Evolutionary conservation across 2,329 filamentous ascomycete species (phyloP).

Genomic region (Juglanconis sp.): DNA sequence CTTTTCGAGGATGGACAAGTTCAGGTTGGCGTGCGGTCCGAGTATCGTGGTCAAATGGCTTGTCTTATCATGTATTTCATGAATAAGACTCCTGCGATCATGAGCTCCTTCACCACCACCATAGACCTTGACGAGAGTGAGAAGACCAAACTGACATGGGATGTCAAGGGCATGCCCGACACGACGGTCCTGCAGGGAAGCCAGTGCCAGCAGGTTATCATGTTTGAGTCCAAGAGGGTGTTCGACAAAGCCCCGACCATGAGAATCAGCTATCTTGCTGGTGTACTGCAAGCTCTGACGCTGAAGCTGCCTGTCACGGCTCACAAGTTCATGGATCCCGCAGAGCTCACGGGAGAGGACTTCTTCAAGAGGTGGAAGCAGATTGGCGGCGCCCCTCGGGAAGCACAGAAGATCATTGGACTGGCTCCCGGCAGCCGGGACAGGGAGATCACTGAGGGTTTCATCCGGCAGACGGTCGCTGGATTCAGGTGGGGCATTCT

Average conservation of each 20-base stretch:
- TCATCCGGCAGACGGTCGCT: constrained; percentile 69
- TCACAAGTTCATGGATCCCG: constrained; percentile 96
- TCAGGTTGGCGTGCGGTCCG: constrained; percentile 85
- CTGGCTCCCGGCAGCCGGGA: constrained; percentile 52
- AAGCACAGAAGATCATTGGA: constrained; percentile 84
- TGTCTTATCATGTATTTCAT: constrained; percentile 94
- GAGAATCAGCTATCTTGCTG: constrained; percentile 89
- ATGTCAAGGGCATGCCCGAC: constrained; percentile 85
- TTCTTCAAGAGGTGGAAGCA: constrained; percentile 99
- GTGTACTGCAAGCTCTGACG: constrained; percentile 87
- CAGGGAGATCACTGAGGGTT: constrained; percentile 65
- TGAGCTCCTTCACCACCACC: constrained; percentile 92
- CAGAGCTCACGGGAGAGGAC: constrained; percentile 81
- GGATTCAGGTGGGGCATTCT: constrained; percentile 90
- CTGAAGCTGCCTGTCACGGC: constrained; percentile 83
- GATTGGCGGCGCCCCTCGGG: constrained; percentile 83
- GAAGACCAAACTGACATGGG: constrained; percentile 69
- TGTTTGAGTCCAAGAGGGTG: constrained; percentile 82
- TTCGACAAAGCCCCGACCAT: constrained; percentile 88
- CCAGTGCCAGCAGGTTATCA: constrained; percentile 89
- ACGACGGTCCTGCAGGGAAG: constrained; percentile 69
- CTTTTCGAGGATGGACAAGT: constrained; percentile 94
- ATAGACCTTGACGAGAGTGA: constrained; percentile 73
- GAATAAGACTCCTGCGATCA: constrained; percentile 82
- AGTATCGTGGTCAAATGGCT: constrained; percentile 93